These are phyloP conservation scores for Fusarium staphyleae DNA, from an alignment of 2,329 filamentous ascomycete genomes.

Conservation along the genomic window DNA sequence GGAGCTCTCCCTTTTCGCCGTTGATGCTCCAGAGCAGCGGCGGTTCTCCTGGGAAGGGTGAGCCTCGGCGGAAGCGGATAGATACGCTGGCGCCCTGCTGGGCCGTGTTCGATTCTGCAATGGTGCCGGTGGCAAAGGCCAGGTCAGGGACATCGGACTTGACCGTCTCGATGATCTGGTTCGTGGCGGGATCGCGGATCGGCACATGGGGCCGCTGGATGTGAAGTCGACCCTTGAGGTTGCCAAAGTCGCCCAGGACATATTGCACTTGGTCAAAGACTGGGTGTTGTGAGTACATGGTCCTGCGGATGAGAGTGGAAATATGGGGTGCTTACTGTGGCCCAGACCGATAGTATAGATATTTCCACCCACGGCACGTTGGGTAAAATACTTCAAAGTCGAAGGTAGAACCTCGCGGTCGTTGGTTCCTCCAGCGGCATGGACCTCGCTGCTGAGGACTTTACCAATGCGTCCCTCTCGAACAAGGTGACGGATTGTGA, in stretches of 20 bases:
- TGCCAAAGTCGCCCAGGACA: slow-evolving; percentile 54
- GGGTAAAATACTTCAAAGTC: slow-evolving; percentile 56
- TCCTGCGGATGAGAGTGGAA: neutral
- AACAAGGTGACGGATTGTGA: slow-evolving; percentile 55
- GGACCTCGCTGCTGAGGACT: slow-evolving; percentile 58
- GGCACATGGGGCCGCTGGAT: slow-evolving; percentile 53
- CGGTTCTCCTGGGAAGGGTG: slow-evolving; percentile 56
- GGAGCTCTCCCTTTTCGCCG: slow-evolving; percentile 60
- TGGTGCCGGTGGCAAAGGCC: slow-evolving; percentile 46
- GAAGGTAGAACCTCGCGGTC: slow-evolving; percentile 44
- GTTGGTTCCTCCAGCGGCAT: slow-evolving; percentile 47
- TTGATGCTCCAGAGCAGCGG: slow-evolving; percentile 58
- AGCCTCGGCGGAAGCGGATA: slow-evolving; percentile 56
- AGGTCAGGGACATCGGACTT: slow-evolving; percentile 55
- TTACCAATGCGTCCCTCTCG: slow-evolving; percentile 56
- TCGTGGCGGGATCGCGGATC: slow-evolving; percentile 44
- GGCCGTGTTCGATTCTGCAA: slow-evolving; percentile 40
- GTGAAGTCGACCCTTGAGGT: slow-evolving; percentile 51
- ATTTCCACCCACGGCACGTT: slow-evolving; percentile 57
- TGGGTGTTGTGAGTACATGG: slow-evolving; percentile 28
- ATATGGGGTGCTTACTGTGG: slow-evolving; percentile 47
- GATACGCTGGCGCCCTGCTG: slow-evolving; percentile 51
- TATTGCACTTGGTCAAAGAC: slow-evolving; percentile 56
- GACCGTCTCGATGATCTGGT: slow-evolving; percentile 44
- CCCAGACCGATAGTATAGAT: slow-evolving; percentile 51